Evolutionary conservation across 2,329 filamentous ascomycete species (phyloP).

Genomic region (Colletotrichum spaethianum): DNA sequence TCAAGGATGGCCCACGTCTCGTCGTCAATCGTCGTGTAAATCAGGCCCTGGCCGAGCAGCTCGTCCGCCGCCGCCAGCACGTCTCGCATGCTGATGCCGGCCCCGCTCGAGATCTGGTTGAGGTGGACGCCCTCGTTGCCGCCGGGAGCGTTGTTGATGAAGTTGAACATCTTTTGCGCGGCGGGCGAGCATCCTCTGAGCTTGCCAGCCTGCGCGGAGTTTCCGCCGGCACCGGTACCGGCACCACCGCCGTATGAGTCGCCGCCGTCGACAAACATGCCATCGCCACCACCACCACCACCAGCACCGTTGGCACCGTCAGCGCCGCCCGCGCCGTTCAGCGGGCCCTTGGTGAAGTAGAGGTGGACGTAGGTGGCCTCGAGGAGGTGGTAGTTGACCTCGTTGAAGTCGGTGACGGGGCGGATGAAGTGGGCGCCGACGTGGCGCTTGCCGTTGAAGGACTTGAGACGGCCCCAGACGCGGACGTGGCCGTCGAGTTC

Average conservation of each 20-base stretch:
- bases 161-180: conserved; percentile 80
- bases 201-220: conserved; percentile 53
- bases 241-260: conserved; percentile 56
- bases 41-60: conserved; percentile 78
- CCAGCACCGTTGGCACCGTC: conserved; percentile 57
- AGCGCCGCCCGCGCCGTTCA: conserved; percentile 56
- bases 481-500: conserved; percentile 85
- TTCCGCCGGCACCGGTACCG: conserved; percentile 53
- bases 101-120: conserved; percentile 78
- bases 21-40: conserved; percentile 94
- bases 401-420: conserved; percentile 87
- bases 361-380: conserved; percentile 93
- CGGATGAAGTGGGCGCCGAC: conserved; percentile 86
- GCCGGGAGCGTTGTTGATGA: conserved; percentile 76
- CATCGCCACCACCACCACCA: conserved; percentile 58
- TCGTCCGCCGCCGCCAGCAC: conserved; percentile 87
- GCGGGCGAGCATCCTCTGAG: conserved; percentile 64
- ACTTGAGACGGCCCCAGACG: conserved; percentile 87
- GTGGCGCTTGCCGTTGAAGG: conserved; percentile 86
- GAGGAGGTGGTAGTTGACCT: conserved; percentile 92
- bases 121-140: conserved; percentile 88
- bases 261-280: conserved; percentile 71
- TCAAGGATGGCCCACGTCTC: conserved; percentile 92
- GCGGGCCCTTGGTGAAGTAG: conserved; percentile 81
- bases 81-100: conserved; percentile 77